These are phyloP conservation scores for Drechslerella stenobrocha DNA, from an alignment of 2,329 filamentous ascomycete genomes.

Conservation along the genomic window DNA sequence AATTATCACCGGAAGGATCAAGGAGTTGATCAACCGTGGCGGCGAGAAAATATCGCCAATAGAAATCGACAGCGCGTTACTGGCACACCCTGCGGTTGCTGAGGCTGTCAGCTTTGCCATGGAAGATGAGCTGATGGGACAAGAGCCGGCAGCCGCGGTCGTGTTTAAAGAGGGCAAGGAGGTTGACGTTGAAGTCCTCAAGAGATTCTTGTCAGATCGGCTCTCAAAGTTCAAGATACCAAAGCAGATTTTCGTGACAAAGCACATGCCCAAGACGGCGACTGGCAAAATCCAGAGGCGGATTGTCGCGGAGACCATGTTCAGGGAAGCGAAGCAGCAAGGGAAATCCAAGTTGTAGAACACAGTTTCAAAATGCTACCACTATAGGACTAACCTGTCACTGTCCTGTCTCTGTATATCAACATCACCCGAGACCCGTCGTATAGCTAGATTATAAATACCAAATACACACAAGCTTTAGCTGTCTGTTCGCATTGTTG, in stretches of 20 bases:
- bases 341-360: slow-evolving; percentile 61
- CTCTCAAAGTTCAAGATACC: slow-evolving; percentile 84
- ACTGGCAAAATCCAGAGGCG: slow-evolving; percentile 85
- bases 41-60: slow-evolving; percentile 89
- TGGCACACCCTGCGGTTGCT: slow-evolving; percentile 70
- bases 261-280: slow-evolving; percentile 87
- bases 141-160: slow-evolving; percentile 76
- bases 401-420: too few relatives aligned
- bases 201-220: slow-evolving; percentile 68
- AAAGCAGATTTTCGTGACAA: slow-evolving; percentile 81
- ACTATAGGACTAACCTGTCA: background rate
- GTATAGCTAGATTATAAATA: too few relatives aligned
- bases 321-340: slow-evolving; percentile 65
- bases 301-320: slow-evolving; percentile 83
- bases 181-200: slow-evolving; percentile 65
- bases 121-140: slow-evolving; percentile 78
- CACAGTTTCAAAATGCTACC: background rate
- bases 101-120: slow-evolving; percentile 85
- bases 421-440: too few relatives aligned
- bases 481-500: too few relatives aligned
- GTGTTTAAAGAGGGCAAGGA: slow-evolving; percentile 70
- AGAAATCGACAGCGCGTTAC: slow-evolving; percentile 79
- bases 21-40: slow-evolving; percentile 88
- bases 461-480: too few relatives aligned
- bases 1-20: slow-evolving; percentile 86